Evolutionary conservation across 73 alveolate genomes (phyloP), one percentile per base, ranked within the genome.

Genomic region (Symbiodinium natans): DNA sequence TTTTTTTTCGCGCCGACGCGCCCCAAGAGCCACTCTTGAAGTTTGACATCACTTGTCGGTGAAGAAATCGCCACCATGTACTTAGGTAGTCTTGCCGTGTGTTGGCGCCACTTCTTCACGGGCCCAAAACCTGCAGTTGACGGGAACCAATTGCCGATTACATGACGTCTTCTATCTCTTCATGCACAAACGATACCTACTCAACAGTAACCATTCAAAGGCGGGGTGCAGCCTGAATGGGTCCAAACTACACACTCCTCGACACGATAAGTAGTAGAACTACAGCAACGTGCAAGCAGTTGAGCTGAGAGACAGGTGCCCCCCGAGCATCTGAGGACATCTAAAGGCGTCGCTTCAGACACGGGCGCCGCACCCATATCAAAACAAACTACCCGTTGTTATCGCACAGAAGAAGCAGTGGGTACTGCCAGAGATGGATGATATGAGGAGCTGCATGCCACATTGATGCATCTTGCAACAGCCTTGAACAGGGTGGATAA

Each of bases 61-160:
- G 77, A 63, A 63, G 77, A 63, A 27, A 27, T 25, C 34, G 68
- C 68, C 68, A 52, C 68, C 68, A n/a, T 52, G 29, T 10, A 10
- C 68, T 17, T 27, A 2, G 27, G 68, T 52, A 63, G 77, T 23
- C 25, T 34, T 27, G 39, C 15, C 17, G 9, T 3, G 13, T 2
- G 6, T 2, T 2, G 77, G 77, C 31, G 77, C 31, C 77, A 21
- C 77, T 63, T 63, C 77, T 63, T 31, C 77, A 63, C 77, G 34
- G 31, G 77, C 25, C 77, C 77, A 63, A 63, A 63, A 63, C 15
- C 77, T 63, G 77, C 77, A 63, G 77, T n/a, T n/a, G n/a, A n/a
- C n/a, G n/a, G n/a, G n/a, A n/a, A n/a, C n/a, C n/a, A n/a, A n/a
- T n/a, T n/a, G n/a, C n/a, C n/a, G n/a, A n/a, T n/a, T n/a, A n/a